Conservation (phyloP, 495 filamentous ascomycete species). For the Trichoderma asperelloides region DNA sequence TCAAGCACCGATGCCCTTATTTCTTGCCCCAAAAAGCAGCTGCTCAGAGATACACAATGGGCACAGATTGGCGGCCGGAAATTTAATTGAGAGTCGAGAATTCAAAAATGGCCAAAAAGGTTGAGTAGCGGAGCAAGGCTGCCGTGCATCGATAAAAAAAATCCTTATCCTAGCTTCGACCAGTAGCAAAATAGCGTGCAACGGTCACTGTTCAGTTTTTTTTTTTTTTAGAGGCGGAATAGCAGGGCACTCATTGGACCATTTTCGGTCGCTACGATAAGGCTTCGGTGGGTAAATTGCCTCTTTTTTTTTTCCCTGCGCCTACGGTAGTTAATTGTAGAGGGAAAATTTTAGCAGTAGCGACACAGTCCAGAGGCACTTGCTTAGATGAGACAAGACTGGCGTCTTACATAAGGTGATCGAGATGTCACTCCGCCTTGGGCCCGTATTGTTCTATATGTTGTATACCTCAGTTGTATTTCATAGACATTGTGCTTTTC, state of each 20-base stretch:
- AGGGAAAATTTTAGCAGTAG: not conserved
- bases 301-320: not conserved
- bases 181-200: not conserved
- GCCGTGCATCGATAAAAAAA: slow-evolving; percentile 7
- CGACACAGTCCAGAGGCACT: not conserved
- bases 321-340: not conserved
- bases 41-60: slow-evolving; percentile 5
- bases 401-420: not conserved
- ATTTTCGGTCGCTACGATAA: slow-evolving; percentile 1
- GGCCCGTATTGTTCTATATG: too few species aligned
- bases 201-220: not conserved
- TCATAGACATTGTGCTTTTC: too few species aligned
- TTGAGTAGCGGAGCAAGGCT: not conserved
- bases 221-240: not conserved
- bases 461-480: too few species aligned
- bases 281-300: not conserved
- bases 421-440: not conserved
- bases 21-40: slow-evolving; percentile 8
- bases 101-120: not conserved
- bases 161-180: not conserved
- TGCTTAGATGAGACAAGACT: slow-evolving; percentile 1
- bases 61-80: not conserved
- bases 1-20: not conserved
- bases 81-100: not conserved
- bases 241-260: not conserved